Evolutionary conservation across 257 asterid genomes (phyloP), one percentile per base, ranked within the genome.

Genomic region (Handroanthus guayacan): DNA sequence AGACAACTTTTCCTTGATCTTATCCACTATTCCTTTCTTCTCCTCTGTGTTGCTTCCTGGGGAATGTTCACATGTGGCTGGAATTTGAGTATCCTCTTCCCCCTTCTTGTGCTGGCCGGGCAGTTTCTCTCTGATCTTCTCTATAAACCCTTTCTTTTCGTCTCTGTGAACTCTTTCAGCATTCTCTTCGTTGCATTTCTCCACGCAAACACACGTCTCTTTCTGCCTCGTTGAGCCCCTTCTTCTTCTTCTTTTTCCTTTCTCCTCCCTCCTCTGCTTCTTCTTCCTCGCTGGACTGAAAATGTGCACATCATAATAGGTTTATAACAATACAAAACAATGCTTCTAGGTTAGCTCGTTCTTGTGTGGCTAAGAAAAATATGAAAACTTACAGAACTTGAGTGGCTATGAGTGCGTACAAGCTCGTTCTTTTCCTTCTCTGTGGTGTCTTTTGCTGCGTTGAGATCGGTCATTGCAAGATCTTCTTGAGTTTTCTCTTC

Each of bases 201-300:
- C 73, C 18, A 5, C 58, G 4, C 63, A 36, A 25, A 75, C 68
- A 18, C 1, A 9, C n/a, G 63, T 62, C 43, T 78, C 71, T 63
- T 69, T 37, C 12, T 54, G 72, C 69, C 41, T 79, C 84, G 71
- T 73, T 79, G 7, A 68, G 66, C 25, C 82, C 81, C 50, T 81
- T 76, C 62, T 79, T 79, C 69, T 81, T 83, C 84, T 74, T 79
- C 69, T 81, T 83, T 82, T 74, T 83, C 65, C 62, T 82, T 64
- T 78, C 62, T 52, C 75, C 84, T 10, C 78, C 75, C 1, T 80
- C 83, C 67, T 81, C 84, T 20, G 80, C 83, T 57, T 74, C 83
- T 48, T 83, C 83, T 45, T 81, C 90, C 34, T 83, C 84, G n/a
- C 82, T 81, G 3, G 83, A 83, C 86, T 83, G 86, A 58, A 69